phyloP scores from a whole-genome alignment of 2,329 filamentous ascomycete genomes.

The Aspergillus unguis region DNA sequence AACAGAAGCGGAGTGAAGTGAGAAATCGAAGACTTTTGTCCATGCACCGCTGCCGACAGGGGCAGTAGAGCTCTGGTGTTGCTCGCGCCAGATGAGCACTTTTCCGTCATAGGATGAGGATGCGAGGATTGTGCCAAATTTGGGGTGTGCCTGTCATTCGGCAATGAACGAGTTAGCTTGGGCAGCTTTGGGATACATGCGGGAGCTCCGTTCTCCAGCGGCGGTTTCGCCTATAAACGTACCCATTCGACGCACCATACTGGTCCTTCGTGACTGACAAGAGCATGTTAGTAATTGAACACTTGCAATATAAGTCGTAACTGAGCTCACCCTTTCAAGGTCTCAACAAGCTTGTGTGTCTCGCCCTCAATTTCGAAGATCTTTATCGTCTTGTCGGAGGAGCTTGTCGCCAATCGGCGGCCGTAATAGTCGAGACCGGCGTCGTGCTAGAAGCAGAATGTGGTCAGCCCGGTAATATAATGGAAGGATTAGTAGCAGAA shows the following conservation, averaged over 20 bases:
- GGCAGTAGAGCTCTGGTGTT: constrained; percentile 45
- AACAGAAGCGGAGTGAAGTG: constrained; percentile 89
- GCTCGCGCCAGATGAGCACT: constrained; percentile 97
- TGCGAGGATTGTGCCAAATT: constrained; percentile 96
- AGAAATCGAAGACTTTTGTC: constrained; percentile 89
- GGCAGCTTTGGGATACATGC: not conserved
- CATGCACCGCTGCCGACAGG: constrained; percentile 55
- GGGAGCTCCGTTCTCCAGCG: not conserved
- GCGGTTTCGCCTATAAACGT: constrained; percentile 22
- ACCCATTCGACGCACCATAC: constrained; percentile 97
- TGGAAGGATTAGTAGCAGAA: not conserved
- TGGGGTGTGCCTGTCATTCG: constrained; percentile 71
- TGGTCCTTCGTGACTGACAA: constrained; percentile 80
- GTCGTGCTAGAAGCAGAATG: constrained; percentile 66
- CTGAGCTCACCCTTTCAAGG: constrained; percentile 74
- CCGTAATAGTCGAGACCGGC: constrained; percentile 98
- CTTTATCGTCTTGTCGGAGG: constrained; percentile 97
- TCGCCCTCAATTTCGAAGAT: constrained; percentile 98
- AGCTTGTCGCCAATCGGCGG: constrained; percentile 91
- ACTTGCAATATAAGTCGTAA: not conserved
- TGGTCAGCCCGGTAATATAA: constrained; percentile 6
- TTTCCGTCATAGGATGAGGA: constrained; percentile 96
- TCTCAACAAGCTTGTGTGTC: constrained; percentile 83
- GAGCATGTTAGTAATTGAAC: constrained; percentile 11
- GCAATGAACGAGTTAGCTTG: not conserved